A percentile compares a stretch with the other conserved stretches of the same genome.
phyloP scores from a whole-genome alignment of 2,329 filamentous ascomycete species.

The Aspergillus niger region DNA sequence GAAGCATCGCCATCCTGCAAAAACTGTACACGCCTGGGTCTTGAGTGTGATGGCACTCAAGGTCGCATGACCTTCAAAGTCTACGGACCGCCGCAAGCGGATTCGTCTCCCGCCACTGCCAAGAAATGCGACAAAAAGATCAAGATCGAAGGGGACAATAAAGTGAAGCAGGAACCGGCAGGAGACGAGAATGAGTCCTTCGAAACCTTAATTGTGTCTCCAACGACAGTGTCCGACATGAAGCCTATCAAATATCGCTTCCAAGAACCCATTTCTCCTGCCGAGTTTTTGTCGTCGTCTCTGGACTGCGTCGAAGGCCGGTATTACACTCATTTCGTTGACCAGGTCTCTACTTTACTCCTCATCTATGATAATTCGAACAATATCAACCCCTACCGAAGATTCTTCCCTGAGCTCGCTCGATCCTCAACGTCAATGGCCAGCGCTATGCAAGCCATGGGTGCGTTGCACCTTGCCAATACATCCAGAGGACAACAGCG shows the following conservation, averaged over 20 bases:
- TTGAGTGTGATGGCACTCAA: constrained; percentile 38
- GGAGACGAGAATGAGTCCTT: constrained; percentile 14
- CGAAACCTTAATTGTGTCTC: constrained; percentile 30
- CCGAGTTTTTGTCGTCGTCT: constrained; percentile 22
- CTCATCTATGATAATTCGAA: constrained; percentile 40
- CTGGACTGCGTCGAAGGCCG: constrained; percentile 30
- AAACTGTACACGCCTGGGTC: constrained; percentile 39
- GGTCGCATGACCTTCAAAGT: constrained; percentile 43
- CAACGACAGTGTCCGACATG: constrained; percentile 24
- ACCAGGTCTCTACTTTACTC: constrained; percentile 36
- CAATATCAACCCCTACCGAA: constrained; percentile 41
- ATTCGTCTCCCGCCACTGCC: constrained; percentile 17
- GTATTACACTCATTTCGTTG: constrained; percentile 41
- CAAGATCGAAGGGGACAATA: constrained; percentile 10
- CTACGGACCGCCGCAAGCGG: constrained; percentile 33
- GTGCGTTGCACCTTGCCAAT: constrained; percentile 45
- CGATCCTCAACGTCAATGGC: constrained; percentile 38
- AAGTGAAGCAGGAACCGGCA: constrained; percentile 15
- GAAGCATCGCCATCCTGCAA: constrained; percentile 40
- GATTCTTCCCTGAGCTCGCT: constrained; percentile 36
- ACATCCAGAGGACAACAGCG: constrained; percentile 36
- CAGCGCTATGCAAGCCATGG: constrained; percentile 43
- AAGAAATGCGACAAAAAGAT: constrained; percentile 26
- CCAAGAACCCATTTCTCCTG: constrained; percentile 27
- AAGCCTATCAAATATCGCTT: constrained; percentile 28